Evolutionary conservation across 2,329 filamentous ascomycete genomes (phyloP), one percentile per base, ranked within the genome.

Genomic region (Fusarium sp.): DNA sequence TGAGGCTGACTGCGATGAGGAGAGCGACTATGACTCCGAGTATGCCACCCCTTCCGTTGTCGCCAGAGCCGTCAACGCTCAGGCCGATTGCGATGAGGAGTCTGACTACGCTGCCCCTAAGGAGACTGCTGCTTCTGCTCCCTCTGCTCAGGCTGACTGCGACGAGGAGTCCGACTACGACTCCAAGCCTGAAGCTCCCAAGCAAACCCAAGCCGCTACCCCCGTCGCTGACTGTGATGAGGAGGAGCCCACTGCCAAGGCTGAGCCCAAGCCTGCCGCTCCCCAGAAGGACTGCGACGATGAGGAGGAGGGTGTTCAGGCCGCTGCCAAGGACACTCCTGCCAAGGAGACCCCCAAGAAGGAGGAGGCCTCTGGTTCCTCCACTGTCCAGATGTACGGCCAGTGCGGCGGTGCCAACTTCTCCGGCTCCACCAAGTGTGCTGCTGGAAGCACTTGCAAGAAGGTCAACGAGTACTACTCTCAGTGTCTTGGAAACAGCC

Each of bases 401-500:
- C 66, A 68, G 25, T 68, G 66, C 9, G 66, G 66, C 12, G 66
- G 66, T 18, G 52, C 40, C 32, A 50, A 66, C 45, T 68, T 52
- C 38, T 60, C 59, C 15, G 66, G 66, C 12, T 34, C 66, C 16
- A 68, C 66, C 11, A 38, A 34, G 5, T 68, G 66, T 40, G 43
- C 40, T 4, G 49, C 65, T 25, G 65, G 65, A 14, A 29, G 53
- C 22, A 60, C 66, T 42, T 68, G 66, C 49, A 60, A 66, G 47
- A 54, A 66, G 59, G 20, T 60, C 30, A 68, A 68, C 45, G 66
- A 68, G 6, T 68, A 50, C n/a, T 68, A 68, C 50, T 70, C 66
- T 2, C 66, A 68, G 44, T 68, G 66, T n/a, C 24, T 64, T 18
- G 30, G 62, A 14, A 34, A 58, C 30, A 64, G 62, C 30, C 62